Evolutionary conservation across 345 rosid species (phyloP), one percentile per base, ranked within the genome.

Genomic region (Sapria himalayana): DNA sequence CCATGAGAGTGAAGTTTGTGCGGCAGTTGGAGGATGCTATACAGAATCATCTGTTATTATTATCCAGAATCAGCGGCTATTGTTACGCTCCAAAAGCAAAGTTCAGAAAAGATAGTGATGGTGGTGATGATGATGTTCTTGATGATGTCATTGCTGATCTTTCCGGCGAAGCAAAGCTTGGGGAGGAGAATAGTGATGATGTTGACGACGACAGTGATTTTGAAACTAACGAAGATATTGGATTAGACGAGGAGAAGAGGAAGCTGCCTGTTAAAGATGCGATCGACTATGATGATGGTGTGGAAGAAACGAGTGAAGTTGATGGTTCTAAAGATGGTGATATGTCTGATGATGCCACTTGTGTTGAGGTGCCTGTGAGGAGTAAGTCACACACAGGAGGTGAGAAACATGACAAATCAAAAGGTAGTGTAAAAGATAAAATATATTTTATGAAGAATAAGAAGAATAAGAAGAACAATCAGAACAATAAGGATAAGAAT

Each of bases 21-120:
- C 78, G 95, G 65, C 80, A 67, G 49, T 57, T 89, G 66, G 98
- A 89, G 66, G 98, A 89, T 55, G 81, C 93, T 33, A 71, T 82
- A 46, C 76, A 79, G 54, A 79, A 17, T 49, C 91, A 82, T 54
- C 41, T 82, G 39, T 35, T 43, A 29, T 60, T 89, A 71, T 81
- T 79, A 31, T 43, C 60, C 24, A 74, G 34, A 61, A 89, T 82
- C 13, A 79, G 66, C 17, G 95, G 98, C 55, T 49, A 55, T 59
- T 20, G 38, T 42, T 39, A 22, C 62, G 76, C 64, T 24, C 52
- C 63, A 2, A 37, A 36, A 38, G 38, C 69, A 42, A 66, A 42
- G 47, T 36, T 58, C 73, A 40, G 57, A 51, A 33, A 72, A 65
- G 27, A 56, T 52, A n/a, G n/a, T n/a, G n/a, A n/a, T n/a, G n/a